A percentile compares a stretch with the other conserved stretches of the same genome.
Evolutionary conservation across 768 basidiomycete genomes (phyloP).

Genomic region (Exidia glandulosa): DNA sequence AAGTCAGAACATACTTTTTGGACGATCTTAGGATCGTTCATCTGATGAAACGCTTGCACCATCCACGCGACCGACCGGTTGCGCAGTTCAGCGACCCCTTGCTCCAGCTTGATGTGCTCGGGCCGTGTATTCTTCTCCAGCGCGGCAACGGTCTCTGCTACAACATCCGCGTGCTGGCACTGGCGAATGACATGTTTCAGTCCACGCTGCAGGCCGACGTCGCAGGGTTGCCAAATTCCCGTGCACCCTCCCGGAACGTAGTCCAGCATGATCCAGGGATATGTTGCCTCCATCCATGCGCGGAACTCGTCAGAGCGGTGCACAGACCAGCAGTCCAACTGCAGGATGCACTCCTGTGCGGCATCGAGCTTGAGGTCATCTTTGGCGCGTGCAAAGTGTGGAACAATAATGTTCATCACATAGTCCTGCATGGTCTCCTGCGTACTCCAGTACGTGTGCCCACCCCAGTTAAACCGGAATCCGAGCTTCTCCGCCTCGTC

Average conservation of each 20-base stretch:
- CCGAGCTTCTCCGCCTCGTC: slow-evolving; percentile 13
- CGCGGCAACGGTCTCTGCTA: slow-evolving; percentile 18
- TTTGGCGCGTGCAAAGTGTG: slow-evolving; percentile 4
- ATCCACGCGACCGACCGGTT: slow-evolving; percentile 21
- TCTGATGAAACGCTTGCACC: slow-evolving; percentile 18
- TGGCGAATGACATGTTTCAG: slow-evolving; percentile 24
- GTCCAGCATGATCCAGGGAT: slow-evolving; percentile 20
- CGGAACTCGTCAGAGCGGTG: slow-evolving; percentile 25
- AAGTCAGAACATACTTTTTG: neutral
- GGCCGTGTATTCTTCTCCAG: slow-evolving; percentile 11
- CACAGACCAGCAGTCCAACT: slow-evolving; percentile 19
- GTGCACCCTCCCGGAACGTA: slow-evolving; percentile 26
- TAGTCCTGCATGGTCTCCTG: slow-evolving; percentile 3
- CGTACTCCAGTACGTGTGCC: slow-evolving; percentile 7
- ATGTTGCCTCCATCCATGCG: slow-evolving; percentile 20
- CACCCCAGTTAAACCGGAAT: slow-evolving; percentile 17
- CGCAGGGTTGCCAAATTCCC: slow-evolving; percentile 21
- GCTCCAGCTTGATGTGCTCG: slow-evolving; percentile 12
- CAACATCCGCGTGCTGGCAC: slow-evolving; percentile 24
- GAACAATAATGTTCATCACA: slow-evolving; percentile 2
- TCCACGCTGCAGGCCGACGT: slow-evolving; percentile 25
- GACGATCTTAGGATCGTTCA: slow-evolving; percentile 20
- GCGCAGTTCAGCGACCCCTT: slow-evolving; percentile 11
- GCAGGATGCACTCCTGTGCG: slow-evolving; percentile 2
- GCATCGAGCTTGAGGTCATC: neutral